Conservation (phyloP, 2,329 filamentous ascomycete species). For the Fusarium abutilonis region DNA sequence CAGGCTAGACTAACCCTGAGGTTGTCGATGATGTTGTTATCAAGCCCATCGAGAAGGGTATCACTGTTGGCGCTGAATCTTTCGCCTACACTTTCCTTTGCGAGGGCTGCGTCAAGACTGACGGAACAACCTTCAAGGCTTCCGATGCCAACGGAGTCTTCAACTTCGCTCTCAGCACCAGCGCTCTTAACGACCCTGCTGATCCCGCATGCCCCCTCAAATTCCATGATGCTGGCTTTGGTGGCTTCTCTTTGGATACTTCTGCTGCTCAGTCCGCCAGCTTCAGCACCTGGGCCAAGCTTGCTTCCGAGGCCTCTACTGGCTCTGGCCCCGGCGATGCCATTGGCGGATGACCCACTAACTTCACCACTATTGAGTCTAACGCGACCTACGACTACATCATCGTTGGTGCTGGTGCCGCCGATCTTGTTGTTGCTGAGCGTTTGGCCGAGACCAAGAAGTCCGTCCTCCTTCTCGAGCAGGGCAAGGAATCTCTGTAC, state of each 20-base stretch:
- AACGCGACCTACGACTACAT: slow-evolving; percentile 67
- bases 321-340: slow-evolving; percentile 41
- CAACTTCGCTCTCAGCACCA: slow-evolving; percentile 65
- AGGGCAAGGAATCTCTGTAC: slow-evolving; percentile 64
- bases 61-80: slow-evolving; percentile 64
- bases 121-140: slow-evolving; percentile 57
- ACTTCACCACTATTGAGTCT: slow-evolving; percentile 48
- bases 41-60: slow-evolving; percentile 68
- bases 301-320: slow-evolving; percentile 55
- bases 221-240: slow-evolving; percentile 55
- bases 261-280: slow-evolving; percentile 55
- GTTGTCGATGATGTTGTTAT: slow-evolving; percentile 62
- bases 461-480: slow-evolving; percentile 70
- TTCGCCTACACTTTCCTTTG: slow-evolving; percentile 74
- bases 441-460: slow-evolving; percentile 68
- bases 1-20: slow-evolving; percentile 67
- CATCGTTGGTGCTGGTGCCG: slow-evolving; percentile 70
- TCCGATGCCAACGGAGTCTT: slow-evolving; percentile 57
- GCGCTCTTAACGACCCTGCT: slow-evolving; percentile 52
- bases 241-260: slow-evolving; percentile 55
- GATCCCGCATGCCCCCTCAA: slow-evolving; percentile 49
- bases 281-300: slow-evolving; percentile 53
- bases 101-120: slow-evolving; percentile 63
- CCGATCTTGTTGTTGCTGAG: slow-evolving; percentile 69
- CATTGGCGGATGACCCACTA: slow-evolving; percentile 39